Percentiles rank a stretch among this genome's conserved stretches.
Conservation (phyloP, 371 early-diverging fungal genomes). For the Homolaphlyctis polyrhiza region DNA sequence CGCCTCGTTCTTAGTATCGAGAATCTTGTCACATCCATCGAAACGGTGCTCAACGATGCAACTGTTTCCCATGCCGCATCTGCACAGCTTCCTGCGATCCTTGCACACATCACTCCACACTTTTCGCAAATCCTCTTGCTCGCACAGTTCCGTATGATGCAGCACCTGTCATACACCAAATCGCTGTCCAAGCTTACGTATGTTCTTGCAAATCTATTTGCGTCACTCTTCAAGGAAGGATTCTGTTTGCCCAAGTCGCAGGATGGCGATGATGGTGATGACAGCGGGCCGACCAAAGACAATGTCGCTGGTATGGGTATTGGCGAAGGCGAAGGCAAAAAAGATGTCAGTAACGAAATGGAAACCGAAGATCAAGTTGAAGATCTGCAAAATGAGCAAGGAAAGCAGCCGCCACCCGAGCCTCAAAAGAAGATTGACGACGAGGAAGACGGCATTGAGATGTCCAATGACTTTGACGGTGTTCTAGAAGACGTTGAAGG, state of each 20-base stretch:
- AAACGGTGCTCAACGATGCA: background rate
- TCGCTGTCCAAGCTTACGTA: constrained; percentile 26
- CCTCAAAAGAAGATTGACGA: constrained; percentile 59
- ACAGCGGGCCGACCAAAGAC: constrained; percentile 47
- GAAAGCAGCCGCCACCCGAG: constrained; percentile 37
- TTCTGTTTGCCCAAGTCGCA: constrained; percentile 71
- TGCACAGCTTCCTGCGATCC: background rate
- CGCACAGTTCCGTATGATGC: constrained; percentile 53
- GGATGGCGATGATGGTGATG: constrained; percentile 39
- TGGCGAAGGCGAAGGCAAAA: constrained; percentile 90
- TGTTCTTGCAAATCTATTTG: constrained; percentile 63
- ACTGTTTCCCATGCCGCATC: background rate
- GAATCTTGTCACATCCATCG: background rate
- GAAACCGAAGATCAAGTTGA: constrained; percentile 95
- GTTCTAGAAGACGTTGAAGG: constrained; percentile 79
- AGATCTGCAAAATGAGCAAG: constrained; percentile 72
- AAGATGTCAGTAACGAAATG: constrained; percentile 94
- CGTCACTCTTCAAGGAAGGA: constrained; percentile 71
- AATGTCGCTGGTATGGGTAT: constrained; percentile 79
- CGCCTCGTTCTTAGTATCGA: background rate
- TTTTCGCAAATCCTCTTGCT: constrained; percentile 64
- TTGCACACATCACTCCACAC: constrained; percentile 25
- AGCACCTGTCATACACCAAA: constrained; percentile 62
- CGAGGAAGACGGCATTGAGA: constrained; percentile 91
- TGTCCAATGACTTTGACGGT: constrained; percentile 95